Conservation (phyloP, 305 asterid species). For the Solanum hybrid region DNA sequence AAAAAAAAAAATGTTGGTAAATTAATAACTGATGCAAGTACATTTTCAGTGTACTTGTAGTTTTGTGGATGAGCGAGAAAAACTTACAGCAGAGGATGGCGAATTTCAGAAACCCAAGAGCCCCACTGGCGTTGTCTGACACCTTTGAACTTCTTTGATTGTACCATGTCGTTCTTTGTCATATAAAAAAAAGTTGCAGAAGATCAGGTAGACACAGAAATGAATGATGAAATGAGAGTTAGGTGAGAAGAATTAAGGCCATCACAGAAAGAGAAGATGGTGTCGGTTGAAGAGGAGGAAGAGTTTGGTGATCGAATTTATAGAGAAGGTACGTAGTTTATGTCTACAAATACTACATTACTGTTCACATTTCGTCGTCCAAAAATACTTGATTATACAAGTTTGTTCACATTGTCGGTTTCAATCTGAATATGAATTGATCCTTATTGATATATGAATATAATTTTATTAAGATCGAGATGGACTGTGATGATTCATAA, state of each 20-base stretch:
- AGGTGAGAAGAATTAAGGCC: neutral
- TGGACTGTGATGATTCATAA: neutral
- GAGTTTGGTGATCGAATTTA: neutral
- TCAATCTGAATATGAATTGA: neutral
- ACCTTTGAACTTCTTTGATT: slow-evolving; percentile 36
- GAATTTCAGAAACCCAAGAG: slow-evolving; percentile 55
- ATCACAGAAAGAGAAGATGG: neutral
- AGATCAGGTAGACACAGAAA: neutral
- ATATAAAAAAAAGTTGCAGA: neutral
- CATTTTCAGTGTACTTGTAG: neutral
- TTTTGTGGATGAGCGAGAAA: neutral
- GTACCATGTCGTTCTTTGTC: slow-evolving; percentile 12
- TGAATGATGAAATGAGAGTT: neutral
- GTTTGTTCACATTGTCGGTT: neutral
- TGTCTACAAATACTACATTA: neutral
- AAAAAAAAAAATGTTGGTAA: neutral
- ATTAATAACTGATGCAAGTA: neutral
- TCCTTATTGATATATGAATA: neutral
- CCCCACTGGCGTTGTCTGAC: slow-evolving; percentile 65
- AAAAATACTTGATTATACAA: neutral
- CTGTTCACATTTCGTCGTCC: neutral
- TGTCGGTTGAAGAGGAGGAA: neutral
- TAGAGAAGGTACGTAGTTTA: neutral
- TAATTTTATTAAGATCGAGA: neutral
- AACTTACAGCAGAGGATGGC: slow-evolving; percentile 43